A percentile compares a stretch with the other conserved stretches of the same genome.
phyloP scores from a whole-genome alignment of 1,139 yeast species.

The Geotrichum fermentans region DNA sequence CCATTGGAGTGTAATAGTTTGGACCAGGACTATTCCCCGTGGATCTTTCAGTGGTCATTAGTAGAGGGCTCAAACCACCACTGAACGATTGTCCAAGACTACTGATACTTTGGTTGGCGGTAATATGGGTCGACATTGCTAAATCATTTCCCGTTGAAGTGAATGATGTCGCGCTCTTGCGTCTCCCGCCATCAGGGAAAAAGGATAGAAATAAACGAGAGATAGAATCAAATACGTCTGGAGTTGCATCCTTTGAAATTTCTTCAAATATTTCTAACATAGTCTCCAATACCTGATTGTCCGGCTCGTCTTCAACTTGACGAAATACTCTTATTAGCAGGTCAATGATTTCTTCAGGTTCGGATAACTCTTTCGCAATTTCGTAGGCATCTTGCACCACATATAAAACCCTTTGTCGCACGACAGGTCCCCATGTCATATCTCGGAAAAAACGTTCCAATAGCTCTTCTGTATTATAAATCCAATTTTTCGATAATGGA shows the following conservation, averaged over 20 bases:
- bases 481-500: conserved; percentile 51
- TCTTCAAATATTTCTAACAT: conserved; percentile 13
- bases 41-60: neutral
- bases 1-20: neutral
- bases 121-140: conserved; percentile 5
- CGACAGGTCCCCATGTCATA: conserved; percentile 33
- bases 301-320: conserved; percentile 28
- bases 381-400: conserved; percentile 44
- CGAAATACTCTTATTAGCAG: conserved; percentile 25
- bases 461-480: conserved; percentile 44
- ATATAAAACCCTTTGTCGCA: conserved; percentile 43
- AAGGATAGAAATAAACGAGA: conserved; percentile 6
- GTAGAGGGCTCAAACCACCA: conserved; percentile 12
- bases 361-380: conserved; percentile 26
- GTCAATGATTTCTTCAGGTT: conserved; percentile 23
- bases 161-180: conserved; percentile 10
- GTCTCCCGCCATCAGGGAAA: conserved; percentile 6
- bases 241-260: conserved; percentile 6
- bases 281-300: conserved; percentile 22
- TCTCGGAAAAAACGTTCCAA: conserved; percentile 47
- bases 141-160: conserved; percentile 14
- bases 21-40: conserved; percentile 8
- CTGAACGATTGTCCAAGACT: conserved; percentile 2
- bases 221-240: conserved; percentile 7
- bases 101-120: conserved; percentile 3